A percentile compares a stretch with the other conserved stretches of the same genome.
phyloP scores from a whole-genome alignment of 2,329 filamentous ascomycete genomes.

The Thermoascus crustaceus region DNA sequence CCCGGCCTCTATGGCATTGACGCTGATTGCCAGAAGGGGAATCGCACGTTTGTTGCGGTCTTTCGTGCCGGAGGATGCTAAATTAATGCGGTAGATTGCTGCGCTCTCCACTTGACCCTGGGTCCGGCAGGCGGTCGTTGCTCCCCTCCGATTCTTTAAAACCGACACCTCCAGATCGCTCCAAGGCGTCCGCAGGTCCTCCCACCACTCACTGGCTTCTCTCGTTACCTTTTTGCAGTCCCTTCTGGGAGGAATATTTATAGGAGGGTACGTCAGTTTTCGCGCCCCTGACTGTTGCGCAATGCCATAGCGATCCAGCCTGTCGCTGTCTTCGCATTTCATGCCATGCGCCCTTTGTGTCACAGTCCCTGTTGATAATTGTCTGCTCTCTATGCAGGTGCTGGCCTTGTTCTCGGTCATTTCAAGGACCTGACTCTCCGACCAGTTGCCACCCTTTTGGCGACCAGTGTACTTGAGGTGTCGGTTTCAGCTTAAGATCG shows the following conservation, averaged over 20 bases:
- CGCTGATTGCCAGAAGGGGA: no score
- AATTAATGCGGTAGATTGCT: conserved; percentile 2
- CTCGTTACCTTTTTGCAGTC: no score
- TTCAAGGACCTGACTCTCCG: not conserved
- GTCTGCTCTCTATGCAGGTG: not conserved
- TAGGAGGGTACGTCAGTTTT: no score
- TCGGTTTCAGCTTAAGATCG: conserved; percentile 1
- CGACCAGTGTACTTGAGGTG: not conserved
- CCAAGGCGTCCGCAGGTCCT: no score
- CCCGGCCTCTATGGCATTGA: no score
- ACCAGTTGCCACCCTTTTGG: no score
- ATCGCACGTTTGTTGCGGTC: no score
- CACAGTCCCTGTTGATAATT: conserved; percentile 1
- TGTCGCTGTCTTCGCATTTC: not conserved
- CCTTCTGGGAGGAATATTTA: no score
- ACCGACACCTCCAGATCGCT: not conserved
- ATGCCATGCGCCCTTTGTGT: conserved; percentile 2
- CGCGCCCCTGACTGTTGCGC: no score
- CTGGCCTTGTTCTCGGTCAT: not conserved
- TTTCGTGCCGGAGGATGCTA: conserved; percentile 1
- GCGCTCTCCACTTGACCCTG: conserved; percentile 1
- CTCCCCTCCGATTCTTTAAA: not conserved
- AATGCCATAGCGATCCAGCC: conserved; percentile 1
- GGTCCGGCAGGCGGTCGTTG: conserved; percentile 1
- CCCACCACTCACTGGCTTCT: no score